Conservation (phyloP, 371 early-diverging fungal genomes). For the Nematocida parisii region DNA sequence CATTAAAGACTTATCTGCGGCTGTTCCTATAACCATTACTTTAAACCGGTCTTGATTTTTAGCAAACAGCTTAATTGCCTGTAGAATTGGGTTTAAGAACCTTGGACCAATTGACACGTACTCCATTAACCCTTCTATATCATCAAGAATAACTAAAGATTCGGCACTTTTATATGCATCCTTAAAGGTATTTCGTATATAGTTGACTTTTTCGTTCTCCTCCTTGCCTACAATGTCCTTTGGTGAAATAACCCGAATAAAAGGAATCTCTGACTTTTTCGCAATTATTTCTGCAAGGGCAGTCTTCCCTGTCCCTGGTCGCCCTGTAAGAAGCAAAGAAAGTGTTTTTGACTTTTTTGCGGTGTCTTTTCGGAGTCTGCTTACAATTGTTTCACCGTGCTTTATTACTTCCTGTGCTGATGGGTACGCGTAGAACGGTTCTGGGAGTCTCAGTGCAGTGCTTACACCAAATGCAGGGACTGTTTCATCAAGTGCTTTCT, state of each 20-base stretch:
- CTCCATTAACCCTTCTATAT: slow-evolving; percentile 87
- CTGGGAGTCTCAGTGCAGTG: slow-evolving; percentile 65
- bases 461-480: slow-evolving; percentile 92
- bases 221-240: slow-evolving; percentile 89
- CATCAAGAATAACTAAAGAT: slow-evolving; percentile 89
- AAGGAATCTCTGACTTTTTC: slow-evolving; percentile 85
- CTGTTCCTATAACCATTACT: slow-evolving; percentile 69
- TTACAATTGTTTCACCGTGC: slow-evolving; percentile 72
- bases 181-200: slow-evolving; percentile 77
- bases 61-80: slow-evolving; percentile 76
- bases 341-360: slow-evolving; percentile 71
- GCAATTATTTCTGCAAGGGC: slow-evolving; percentile 92
- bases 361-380: slow-evolving; percentile 67
- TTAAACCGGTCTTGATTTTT: slow-evolving; percentile 67
- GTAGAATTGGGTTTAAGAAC: slow-evolving; percentile 89
- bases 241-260: slow-evolving; percentile 93
- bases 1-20: slow-evolving; percentile 42
- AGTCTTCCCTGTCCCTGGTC: slow-evolving; percentile 88
- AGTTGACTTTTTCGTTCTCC: slow-evolving; percentile 83
- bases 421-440: slow-evolving; percentile 76
- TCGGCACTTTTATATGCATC: slow-evolving; percentile 94
- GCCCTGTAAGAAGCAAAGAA: slow-evolving; percentile 75
- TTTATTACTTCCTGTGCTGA: slow-evolving; percentile 80
- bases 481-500: slow-evolving; percentile 88
- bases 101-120: slow-evolving; percentile 95